Evolutionary conservation across 129 eudicot species (phyloP).

Genomic region (Centrapalus pauciflorus): DNA sequence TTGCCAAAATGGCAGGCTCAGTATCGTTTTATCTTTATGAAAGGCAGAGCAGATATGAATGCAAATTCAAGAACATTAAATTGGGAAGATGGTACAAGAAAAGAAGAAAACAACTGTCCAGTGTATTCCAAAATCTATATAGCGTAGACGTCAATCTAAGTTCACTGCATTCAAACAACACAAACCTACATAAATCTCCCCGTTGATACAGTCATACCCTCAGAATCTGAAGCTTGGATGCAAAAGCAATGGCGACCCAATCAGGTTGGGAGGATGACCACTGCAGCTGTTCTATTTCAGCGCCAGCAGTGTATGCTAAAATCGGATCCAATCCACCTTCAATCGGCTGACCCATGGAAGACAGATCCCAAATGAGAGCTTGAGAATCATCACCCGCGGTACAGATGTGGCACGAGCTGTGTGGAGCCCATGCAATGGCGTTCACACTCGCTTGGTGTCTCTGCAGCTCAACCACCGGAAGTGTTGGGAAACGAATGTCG

Average conservation of each 20-base stretch:
- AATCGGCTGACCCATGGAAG: conserved; percentile 90
- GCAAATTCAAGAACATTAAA: conserved; percentile 13
- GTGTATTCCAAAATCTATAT: conserved; percentile 15
- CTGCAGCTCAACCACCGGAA: conserved; percentile 91
- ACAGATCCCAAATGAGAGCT: conserved; percentile 95
- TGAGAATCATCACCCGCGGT: conserved; percentile 95
- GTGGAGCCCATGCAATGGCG: conserved; percentile 95
- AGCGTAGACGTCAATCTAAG: conserved; percentile 18
- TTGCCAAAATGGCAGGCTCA: too few species aligned
- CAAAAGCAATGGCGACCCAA: conserved; percentile 98
- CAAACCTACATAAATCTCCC: background rate
- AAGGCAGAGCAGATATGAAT: conserved; percentile 7
- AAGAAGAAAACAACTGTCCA: conserved; percentile 13
- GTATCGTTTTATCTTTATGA: too few species aligned
- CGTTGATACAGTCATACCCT: conserved; percentile 61
- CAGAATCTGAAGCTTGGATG: conserved; percentile 89
- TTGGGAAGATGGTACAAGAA: background rate
- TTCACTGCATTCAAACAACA: conserved; percentile 13
- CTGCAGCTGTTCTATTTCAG: conserved; percentile 94
- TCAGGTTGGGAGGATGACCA: conserved; percentile 97
- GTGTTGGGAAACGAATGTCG: conserved; percentile 79
- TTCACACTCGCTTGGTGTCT: conserved; percentile 89
- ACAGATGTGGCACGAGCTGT: conserved; percentile 90
- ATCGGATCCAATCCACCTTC: conserved; percentile 98
- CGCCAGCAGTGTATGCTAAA: conserved; percentile 88